Evolutionary conservation across 2,329 filamentous ascomycete genomes (phyloP), one percentile per base, ranked within the genome.

Genomic region (Colletotrichum sp.): DNA sequence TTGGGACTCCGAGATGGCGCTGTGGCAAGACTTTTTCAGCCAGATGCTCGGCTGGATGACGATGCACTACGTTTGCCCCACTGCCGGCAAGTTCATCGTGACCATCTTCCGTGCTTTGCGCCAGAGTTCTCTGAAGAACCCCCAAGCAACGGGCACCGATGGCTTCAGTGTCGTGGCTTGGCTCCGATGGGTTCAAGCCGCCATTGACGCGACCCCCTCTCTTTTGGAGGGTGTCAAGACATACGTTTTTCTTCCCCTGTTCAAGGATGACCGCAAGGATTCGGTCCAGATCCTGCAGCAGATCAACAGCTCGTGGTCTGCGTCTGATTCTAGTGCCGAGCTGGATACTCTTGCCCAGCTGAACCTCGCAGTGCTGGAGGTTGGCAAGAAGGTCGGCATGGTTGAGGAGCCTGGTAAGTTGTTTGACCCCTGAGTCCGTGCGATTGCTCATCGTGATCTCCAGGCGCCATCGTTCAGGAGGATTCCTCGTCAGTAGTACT

Each of bases 361-460:
- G 12, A 91, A 92, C 78, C 87, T 95, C 57, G 89, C 93, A 60
- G 90, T 92, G n/a, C 86, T 95, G 59, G 93, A 95, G 78, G 89
- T 92, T 18, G 94, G 92, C 16, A 95, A 95, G 83, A 94, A 93
- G 80, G 86, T 90, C 49, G 93, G 93, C 2, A 84, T 95, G 21
- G 91, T 95, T 3, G 92, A 93, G 75, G 93, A 95, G 79, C 91
- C 93, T 78, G 88, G 92, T 91, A 85, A 76, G 70, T 77, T 52
- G 68, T 78, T 62, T 24, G 49, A 52, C 63, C 59, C 63, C 12
- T 74, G 10, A 57, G 39, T 9, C 70, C 55, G 15, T 66, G 70
- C 32, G 16, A 12, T 28, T 24, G n/a, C 65, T 69, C 16, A 66
- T 26, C 21, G 1, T 28, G 8, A 36, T 21, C n/a, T 39, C 21